Evolutionary conservation across 495 filamentous ascomycete species (phyloP), one percentile per base, ranked within the genome.

Genomic region (Oidiodendron maius): DNA sequence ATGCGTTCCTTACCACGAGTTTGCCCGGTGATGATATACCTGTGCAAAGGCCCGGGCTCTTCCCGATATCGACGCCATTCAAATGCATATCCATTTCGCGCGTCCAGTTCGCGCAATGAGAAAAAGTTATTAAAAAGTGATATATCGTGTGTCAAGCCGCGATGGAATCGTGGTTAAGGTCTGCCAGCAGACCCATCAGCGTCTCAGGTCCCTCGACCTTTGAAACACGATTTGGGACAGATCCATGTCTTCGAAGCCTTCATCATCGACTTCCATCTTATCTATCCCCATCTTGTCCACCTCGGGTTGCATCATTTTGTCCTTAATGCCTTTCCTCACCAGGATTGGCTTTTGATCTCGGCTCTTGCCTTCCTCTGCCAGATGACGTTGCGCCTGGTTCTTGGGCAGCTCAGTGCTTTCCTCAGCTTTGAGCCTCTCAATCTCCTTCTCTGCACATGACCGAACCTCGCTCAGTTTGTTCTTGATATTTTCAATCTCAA

Each of bases 401-500:
- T n/a, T n/a, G n/a, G n/a, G n/a, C n/a, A n/a, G n/a, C n/a, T n/a
- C n/a, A n/a, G n/a, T n/a, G n/a, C n/a, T n/a, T 48, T 55, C 51
- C 21, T 50, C 51, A 41, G 34, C 32, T 23, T 52, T 50, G 3
- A 80, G 50, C 24, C 74, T 71, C 50, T 80, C 81, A 13, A 82
- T 70, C 48, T 87, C 69, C 35, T 68, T 62, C 46, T 77, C 68
- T 3, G 82, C 78, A 21, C 75, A 54, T 43, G 79, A 78, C 50
- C 77, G 73, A 11, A 82, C 76, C 57, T 86, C 79, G 12, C 49
- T 57, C 20, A 84, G 66, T 2, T 71, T 67, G 44, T 69, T 67
- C 58, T 83, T 79, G 36, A 89, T 84, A 22, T 78, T 80, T 11
- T 74, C 68, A 13, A 94, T 74, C 65, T 95, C 87, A 17, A 76